Percentiles rank a stretch among this genome's conserved stretches.
Conservation (phyloP, 2,329 filamentous ascomycete species). For the Plectosphaerella plurivora region DNA sequence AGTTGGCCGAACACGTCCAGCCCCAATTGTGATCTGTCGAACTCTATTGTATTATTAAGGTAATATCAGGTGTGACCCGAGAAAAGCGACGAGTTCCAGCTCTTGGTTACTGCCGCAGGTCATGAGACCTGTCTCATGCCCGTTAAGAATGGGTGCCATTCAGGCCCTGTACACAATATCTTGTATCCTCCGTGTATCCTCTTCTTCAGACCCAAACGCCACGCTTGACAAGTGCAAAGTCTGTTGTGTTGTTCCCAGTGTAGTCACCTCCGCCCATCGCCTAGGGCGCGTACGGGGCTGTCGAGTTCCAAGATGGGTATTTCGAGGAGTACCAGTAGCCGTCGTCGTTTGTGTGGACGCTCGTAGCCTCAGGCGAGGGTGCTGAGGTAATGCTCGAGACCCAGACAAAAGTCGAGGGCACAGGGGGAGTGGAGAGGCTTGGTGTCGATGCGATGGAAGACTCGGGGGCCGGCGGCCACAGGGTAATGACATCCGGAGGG, state of each 20-base stretch:
- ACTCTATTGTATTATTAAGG: constrained; percentile 8
- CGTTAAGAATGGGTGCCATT: background rate
- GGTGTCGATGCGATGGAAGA: too few species aligned
- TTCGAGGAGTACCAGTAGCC: constrained; percentile 39
- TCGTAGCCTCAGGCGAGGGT: constrained; percentile 3
- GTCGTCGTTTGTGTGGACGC: constrained; percentile 28
- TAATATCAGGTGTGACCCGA: constrained; percentile 3
- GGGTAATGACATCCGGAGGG: too few species aligned
- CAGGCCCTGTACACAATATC: too few species aligned
- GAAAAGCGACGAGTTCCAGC: constrained; percentile 28
- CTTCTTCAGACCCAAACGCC: background rate
- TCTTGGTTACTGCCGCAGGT: constrained; percentile 28
- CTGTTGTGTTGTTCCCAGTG: too few species aligned
- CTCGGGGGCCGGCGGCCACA: too few species aligned
- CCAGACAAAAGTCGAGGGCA: too few species aligned
- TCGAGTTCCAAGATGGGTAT: constrained; percentile 37
- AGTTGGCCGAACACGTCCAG: background rate
- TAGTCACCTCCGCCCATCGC: too few species aligned
- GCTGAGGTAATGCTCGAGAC: constrained; percentile 1
- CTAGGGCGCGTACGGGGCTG: too few species aligned
- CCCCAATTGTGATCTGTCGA: background rate
- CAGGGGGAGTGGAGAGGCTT: too few species aligned
- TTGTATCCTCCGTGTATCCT: background rate
- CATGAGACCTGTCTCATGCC: constrained; percentile 1
- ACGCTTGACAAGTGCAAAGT: background rate